These are phyloP conservation scores for Nitzschia palea DNA, from an alignment of 108 stramenopile genomes.

Conservation along the genomic window DNA sequence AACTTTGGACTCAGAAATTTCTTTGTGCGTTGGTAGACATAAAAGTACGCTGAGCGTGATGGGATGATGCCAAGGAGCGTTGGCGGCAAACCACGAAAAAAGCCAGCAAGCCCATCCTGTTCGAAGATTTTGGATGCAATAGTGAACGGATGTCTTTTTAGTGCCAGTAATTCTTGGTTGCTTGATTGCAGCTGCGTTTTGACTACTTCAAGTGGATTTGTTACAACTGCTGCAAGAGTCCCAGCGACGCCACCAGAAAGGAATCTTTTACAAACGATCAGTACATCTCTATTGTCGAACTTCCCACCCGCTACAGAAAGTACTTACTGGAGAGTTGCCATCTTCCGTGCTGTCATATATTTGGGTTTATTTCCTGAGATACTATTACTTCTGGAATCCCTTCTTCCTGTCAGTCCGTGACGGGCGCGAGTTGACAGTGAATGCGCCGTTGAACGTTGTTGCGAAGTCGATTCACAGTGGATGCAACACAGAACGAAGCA, in stretches of 20 bases:
- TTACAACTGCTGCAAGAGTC: constrained; percentile 75
- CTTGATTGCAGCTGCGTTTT: constrained; percentile 94
- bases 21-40: constrained; percentile 72
- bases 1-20: constrained; percentile 51
- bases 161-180: constrained; percentile 38
- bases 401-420: no score
- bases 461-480: no score
- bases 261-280: constrained; percentile 37
- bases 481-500: no score
- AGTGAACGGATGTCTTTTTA: constrained; percentile 45
- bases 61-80: constrained; percentile 93
- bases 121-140: constrained; percentile 73
- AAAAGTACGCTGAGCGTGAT: constrained; percentile 89
- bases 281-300: no score
- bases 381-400: no score
- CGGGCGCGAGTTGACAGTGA: no score
- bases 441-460: no score
- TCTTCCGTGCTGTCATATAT: constrained; percentile 58
- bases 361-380: not conserved
- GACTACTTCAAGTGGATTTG: constrained; percentile 86
- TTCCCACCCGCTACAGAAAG: not conserved
- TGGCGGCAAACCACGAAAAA: constrained; percentile 78
- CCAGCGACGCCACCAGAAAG: constrained; percentile 81
- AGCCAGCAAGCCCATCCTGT: constrained; percentile 64
- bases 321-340: constrained; percentile 71